Evolutionary conservation across 768 basidiomycete genomes (phyloP).

Genomic region (Harrya chromipes): DNA sequence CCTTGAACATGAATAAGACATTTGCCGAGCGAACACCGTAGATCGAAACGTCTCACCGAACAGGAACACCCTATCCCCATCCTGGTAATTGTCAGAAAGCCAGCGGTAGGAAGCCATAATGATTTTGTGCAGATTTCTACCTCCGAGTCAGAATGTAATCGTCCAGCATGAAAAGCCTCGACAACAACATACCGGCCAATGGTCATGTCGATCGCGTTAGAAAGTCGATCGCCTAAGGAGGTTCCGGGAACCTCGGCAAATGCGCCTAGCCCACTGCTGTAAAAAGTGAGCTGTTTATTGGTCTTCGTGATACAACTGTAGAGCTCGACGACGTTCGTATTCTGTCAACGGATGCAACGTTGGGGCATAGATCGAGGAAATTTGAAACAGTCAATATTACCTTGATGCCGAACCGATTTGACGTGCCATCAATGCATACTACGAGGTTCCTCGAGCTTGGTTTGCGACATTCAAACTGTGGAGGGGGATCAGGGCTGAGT

Average conservation of each 20-base stretch:
- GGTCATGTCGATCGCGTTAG: conserved; percentile 31
- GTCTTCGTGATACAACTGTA: conserved; percentile 35
- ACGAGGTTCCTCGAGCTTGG: too few relatives aligned
- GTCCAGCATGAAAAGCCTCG: neutral
- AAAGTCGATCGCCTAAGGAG: conserved; percentile 21
- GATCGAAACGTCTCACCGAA: conserved; percentile 31
- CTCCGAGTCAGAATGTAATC: neutral
- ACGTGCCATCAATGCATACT: too few relatives aligned
- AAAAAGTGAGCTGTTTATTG: conserved; percentile 36
- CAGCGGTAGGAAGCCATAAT: conserved; percentile 39
- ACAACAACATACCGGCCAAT: conserved; percentile 34
- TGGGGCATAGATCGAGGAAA: neutral
- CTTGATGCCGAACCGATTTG: conserved; percentile 3
- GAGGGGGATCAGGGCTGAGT: too few relatives aligned
- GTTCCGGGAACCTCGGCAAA: conserved; percentile 23
- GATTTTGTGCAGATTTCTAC: conserved; percentile 36
- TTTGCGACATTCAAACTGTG: too few relatives aligned
- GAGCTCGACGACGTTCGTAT: conserved; percentile 41
- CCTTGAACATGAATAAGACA: conserved; percentile 26
- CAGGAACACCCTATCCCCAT: conserved; percentile 39
- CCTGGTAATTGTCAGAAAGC: conserved; percentile 38
- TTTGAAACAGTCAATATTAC: conserved; percentile 12
- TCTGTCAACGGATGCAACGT: conserved; percentile 15
- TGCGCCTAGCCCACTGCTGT: conserved; percentile 41
- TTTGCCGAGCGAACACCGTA: neutral